These are phyloP conservation scores for Myrmaecium sp. DNA, from an alignment of 2,329 filamentous ascomycete genomes.

Conservation along the genomic window DNA sequence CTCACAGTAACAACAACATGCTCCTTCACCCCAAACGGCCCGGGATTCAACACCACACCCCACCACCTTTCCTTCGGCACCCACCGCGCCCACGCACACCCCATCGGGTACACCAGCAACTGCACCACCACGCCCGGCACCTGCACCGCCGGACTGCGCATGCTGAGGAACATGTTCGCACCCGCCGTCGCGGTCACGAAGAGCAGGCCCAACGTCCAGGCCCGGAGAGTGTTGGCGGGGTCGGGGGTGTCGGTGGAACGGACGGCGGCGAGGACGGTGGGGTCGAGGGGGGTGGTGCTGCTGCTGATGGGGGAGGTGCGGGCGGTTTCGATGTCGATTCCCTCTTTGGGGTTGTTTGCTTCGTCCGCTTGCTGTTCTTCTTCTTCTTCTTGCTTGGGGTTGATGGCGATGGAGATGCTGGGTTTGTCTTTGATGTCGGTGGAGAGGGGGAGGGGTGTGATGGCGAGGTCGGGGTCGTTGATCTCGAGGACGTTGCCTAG, in stretches of 20 bases:
- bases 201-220: constrained; percentile 28
- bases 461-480: no score
- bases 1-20: constrained; percentile 40
- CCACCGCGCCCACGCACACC: constrained; percentile 41
- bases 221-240: constrained; percentile 26
- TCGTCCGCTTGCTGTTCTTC: no score
- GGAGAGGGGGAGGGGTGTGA: no score
- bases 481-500: no score
- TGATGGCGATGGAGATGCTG: no score
- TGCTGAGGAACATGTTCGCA: constrained; percentile 44
- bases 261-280: constrained; percentile 15
- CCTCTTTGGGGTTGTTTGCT: no score
- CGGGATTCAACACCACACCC: constrained; percentile 44
- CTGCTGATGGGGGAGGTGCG: constrained; percentile 38
- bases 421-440: no score
- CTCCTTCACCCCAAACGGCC: constrained; percentile 55
- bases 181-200: constrained; percentile 28
- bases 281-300: constrained; percentile 33
- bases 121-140: constrained; percentile 45
- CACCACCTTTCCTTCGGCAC: constrained; percentile 35
- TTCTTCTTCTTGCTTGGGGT: no score
- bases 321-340: no score
- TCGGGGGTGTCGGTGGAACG: constrained; percentile 28
- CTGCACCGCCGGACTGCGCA: constrained; percentile 44
- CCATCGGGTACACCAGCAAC: constrained; percentile 47